Evolutionary conservation across 768 basidiomycete genomes (phyloP).

Genomic region (Crassisporium funariophilum): DNA sequence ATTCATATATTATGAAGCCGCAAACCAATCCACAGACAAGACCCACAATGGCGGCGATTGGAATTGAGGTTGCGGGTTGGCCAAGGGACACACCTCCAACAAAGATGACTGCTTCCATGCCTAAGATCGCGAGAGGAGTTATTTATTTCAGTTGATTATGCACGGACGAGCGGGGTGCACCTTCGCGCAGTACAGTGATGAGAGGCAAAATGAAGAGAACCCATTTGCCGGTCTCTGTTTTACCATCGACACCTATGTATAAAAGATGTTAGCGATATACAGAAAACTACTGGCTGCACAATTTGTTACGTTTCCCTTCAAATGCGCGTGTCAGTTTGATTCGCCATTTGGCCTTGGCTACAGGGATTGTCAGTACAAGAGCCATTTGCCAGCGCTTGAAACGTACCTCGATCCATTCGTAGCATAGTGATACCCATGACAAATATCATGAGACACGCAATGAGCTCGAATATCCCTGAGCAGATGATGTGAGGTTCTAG

Average conservation of each 20-base stretch:
- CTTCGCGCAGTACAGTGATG: slow-evolving; percentile 92
- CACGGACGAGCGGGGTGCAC: slow-evolving; percentile 32
- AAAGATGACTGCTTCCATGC: slow-evolving; percentile 90
- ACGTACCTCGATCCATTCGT: slow-evolving; percentile 78
- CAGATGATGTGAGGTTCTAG: neutral
- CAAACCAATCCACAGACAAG: slow-evolving; percentile 73
- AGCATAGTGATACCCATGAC: slow-evolving; percentile 95
- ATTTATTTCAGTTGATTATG: neutral
- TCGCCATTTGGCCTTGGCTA: slow-evolving; percentile 92
- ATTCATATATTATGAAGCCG: slow-evolving; percentile 79
- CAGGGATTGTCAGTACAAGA: neutral
- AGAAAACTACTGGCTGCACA: neutral
- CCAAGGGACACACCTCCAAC: slow-evolving; percentile 92
- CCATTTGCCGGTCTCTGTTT: slow-evolving; percentile 71
- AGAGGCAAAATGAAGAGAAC: slow-evolving; percentile 87
- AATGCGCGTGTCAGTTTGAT: slow-evolving; percentile 85
- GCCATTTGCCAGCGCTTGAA: neutral
- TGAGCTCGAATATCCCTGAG: slow-evolving; percentile 66
- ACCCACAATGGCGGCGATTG: slow-evolving; percentile 87
- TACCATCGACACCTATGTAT: slow-evolving; percentile 44
- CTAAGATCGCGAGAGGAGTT: slow-evolving; percentile 29
- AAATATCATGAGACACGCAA: slow-evolving; percentile 83
- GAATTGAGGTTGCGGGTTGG: slow-evolving; percentile 80
- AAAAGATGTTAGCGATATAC: neutral
- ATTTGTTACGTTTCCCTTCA: slow-evolving; percentile 42